These are phyloP conservation scores for Leccinum boreale DNA, from an alignment of 768 basidiomycete species.

Conservation along the genomic window DNA sequence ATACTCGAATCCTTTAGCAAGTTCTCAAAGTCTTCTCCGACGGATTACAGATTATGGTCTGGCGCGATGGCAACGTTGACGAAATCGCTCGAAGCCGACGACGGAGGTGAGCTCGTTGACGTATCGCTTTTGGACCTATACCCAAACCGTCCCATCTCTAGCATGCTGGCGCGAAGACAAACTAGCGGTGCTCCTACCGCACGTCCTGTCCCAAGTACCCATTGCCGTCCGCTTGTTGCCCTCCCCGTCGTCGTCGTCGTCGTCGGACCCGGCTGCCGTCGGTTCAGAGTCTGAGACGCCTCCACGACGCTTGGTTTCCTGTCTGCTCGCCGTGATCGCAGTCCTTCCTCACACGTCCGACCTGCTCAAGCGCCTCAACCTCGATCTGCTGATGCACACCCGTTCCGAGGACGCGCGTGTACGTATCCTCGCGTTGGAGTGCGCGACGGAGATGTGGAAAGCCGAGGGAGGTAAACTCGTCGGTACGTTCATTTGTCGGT, in stretches of 20 bases:
- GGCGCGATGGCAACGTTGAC: constrained; percentile 57
- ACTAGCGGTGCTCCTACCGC: constrained; percentile 55
- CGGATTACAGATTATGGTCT: constrained; percentile 56
- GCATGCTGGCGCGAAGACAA: constrained; percentile 91
- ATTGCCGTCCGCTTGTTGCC: constrained; percentile 37
- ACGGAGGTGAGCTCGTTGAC: constrained; percentile 56
- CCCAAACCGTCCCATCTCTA: constrained; percentile 28
- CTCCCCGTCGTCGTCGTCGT: neutral
- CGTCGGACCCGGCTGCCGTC: neutral
- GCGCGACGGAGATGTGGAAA: constrained; percentile 73
- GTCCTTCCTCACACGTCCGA: constrained; percentile 21
- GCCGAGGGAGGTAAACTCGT: constrained; percentile 70
- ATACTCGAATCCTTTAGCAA: constrained; percentile 50
- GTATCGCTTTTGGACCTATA: neutral
- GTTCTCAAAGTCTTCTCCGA: constrained; percentile 17
- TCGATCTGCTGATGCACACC: constrained; percentile 83
- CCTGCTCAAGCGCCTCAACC: constrained; percentile 77
- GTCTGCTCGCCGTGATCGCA: constrained; percentile 16
- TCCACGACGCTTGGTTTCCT: constrained; percentile 10
- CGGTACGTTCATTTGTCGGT: constrained; percentile 41
- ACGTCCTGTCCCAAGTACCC: constrained; percentile 65
- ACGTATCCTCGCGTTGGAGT: constrained; percentile 68
- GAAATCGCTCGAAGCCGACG: constrained; percentile 73
- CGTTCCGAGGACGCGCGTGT: constrained; percentile 73
- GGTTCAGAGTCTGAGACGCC: constrained; percentile 5